These are phyloP conservation scores for Oryza brachyantha DNA, from an alignment of 176 grass and related monocot genomes.

Conservation along the genomic window DNA sequence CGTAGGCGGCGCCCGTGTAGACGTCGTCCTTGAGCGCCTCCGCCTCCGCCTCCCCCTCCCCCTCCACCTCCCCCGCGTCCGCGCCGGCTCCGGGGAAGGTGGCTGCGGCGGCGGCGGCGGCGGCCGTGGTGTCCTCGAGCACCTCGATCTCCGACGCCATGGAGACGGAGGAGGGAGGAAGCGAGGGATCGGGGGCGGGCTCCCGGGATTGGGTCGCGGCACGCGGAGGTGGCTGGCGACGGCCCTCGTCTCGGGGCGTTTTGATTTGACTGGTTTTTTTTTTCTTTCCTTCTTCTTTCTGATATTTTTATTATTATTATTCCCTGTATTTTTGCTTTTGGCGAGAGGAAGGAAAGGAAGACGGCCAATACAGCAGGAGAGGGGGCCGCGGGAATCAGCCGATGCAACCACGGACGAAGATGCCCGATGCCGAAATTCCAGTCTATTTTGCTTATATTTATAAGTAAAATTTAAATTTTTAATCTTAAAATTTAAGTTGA, in stretches of 20 bases:
- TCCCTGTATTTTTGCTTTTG: neutral
- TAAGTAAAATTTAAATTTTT: too few species aligned
- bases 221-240: too few species aligned
- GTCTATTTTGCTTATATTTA: too few species aligned
- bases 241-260: neutral
- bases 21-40: slow-evolving; percentile 83
- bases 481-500: too few species aligned
- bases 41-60: slow-evolving; percentile 26
- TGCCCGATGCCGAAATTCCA: too few species aligned
- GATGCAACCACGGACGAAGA: too few species aligned
- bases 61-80: slow-evolving; percentile 23
- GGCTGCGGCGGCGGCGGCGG: neutral
- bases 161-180: neutral
- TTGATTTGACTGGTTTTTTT: slow-evolving; percentile 35
- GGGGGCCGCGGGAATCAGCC: too few species aligned
- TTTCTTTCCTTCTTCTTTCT: neutral
- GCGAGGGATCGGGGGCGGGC: neutral
- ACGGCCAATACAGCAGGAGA: too few species aligned
- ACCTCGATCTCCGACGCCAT: slow-evolving; percentile 81
- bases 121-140: slow-evolving; percentile 38
- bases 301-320: neutral
- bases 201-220: slow-evolving; percentile 1
- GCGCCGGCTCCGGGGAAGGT: neutral
- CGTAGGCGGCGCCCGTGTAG: slow-evolving; percentile 81
- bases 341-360: too few species aligned